These are phyloP conservation scores for Phytopythium oedochilum DNA, from an alignment of 352 stramenopile species.

Conservation along the genomic window DNA sequence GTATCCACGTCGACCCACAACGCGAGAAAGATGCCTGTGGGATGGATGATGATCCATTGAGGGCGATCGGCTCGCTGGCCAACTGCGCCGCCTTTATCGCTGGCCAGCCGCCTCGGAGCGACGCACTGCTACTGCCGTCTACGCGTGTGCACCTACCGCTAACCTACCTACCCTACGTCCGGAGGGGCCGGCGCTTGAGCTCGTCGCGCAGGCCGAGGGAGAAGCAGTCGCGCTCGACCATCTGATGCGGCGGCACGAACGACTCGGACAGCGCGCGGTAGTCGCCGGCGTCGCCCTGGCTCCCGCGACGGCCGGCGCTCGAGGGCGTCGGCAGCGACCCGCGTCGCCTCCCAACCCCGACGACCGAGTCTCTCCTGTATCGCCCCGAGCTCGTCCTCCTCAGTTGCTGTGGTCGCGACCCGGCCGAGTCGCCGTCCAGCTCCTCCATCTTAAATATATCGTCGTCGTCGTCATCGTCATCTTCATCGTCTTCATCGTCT, in stretches of 20 bases:
- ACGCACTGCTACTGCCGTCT: neutral
- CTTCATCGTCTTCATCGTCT: constrained; percentile 24
- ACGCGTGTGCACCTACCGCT: constrained; percentile 5
- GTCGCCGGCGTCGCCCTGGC: constrained; percentile 19
- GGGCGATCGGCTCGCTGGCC: too few species aligned
- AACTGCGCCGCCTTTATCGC: too few species aligned
- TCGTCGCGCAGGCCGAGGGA: constrained; percentile 65
- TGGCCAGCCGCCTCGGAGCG: too few species aligned
- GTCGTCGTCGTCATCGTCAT: constrained; percentile 41
- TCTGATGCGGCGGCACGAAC: constrained; percentile 71
- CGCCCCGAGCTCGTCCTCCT: constrained; percentile 11
- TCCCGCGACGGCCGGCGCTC: constrained; percentile 15
- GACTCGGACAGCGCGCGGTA: constrained; percentile 41
- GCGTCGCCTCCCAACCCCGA: constrained; percentile 10
- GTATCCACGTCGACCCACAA: too few species aligned
- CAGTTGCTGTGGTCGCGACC: neutral
- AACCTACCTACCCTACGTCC: constrained; percentile 11
- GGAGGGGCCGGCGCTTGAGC: constrained; percentile 51
- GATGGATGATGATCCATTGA: too few species aligned
- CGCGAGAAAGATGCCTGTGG: too few species aligned
- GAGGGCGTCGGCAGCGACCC: constrained; percentile 5
- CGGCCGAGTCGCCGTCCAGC: constrained; percentile 17
- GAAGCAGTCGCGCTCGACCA: constrained; percentile 66
- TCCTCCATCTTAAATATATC: constrained; percentile 81
- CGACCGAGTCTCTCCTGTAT: constrained; percentile 14